Conservation (phyloP, 108 stramenopile species). For the Asterionellopsis glacialis region DNA sequence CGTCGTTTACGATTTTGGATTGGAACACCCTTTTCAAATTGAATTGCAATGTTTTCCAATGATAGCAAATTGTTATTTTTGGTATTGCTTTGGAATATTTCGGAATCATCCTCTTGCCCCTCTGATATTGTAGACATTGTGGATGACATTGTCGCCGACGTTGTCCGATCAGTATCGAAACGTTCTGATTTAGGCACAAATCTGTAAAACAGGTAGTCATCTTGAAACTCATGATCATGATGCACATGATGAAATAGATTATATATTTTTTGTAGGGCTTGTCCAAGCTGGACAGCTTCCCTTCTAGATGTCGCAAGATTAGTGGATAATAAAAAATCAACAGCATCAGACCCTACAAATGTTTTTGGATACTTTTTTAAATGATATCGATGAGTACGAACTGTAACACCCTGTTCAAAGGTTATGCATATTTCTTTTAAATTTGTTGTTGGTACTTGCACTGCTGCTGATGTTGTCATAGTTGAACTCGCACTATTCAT, state of each 20-base stretch:
- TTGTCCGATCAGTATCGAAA: no score
- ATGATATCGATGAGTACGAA: slow-evolving; percentile 13
- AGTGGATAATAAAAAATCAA: slow-evolving; percentile 45
- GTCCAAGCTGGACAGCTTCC: slow-evolving; percentile 53
- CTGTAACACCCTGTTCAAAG: no score
- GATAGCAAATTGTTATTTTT: no score
- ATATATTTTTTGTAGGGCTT: slow-evolving; percentile 12
- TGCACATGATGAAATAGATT: slow-evolving; percentile 32
- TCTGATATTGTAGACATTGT: no score
- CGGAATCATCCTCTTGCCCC: no score
- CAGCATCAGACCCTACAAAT: slow-evolving; percentile 62
- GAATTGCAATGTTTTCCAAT: not conserved
- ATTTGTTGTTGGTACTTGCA: no score
- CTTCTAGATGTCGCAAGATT: slow-evolving; percentile 29
- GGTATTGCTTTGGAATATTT: no score
- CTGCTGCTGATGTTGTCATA: no score
- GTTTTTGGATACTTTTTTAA: slow-evolving; percentile 44
- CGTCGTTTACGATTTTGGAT: slow-evolving; percentile 12
- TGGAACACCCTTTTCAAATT: not conserved
- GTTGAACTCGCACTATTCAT: no score
- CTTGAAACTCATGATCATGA: slow-evolving; percentile 53
- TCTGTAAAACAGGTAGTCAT: slow-evolving; percentile 50
- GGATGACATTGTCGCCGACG: no score
- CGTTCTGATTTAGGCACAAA: slow-evolving; percentile 16
- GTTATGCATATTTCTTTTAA: no score